Percentiles rank a stretch among this genome's conserved stretches.
Evolutionary conservation across 768 basidiomycete species (phyloP).

Genomic region (button mushroom (Agaricus bisporus)): DNA sequence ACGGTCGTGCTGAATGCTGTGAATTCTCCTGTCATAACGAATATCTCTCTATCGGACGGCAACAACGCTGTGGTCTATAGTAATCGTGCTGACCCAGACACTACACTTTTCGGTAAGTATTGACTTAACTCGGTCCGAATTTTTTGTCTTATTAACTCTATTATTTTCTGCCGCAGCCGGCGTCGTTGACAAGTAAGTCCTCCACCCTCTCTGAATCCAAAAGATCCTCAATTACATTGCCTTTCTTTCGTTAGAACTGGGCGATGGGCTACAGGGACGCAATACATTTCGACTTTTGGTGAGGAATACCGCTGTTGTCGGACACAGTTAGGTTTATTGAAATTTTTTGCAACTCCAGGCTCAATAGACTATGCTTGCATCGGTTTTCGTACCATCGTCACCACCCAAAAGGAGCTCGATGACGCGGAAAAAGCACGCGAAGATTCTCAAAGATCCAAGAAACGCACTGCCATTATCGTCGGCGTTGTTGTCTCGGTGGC

Average conservation of each 20-base stretch:
- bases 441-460: neutral
- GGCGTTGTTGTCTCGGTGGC: constrained; percentile 27
- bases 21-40: constrained; percentile 26
- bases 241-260: constrained; percentile 26
- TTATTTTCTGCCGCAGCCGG: constrained; percentile 22
- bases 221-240: neutral
- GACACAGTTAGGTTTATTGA: neutral
- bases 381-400: constrained; percentile 20
- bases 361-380: constrained; percentile 24
- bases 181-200: constrained; percentile 37
- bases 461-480: constrained; percentile 19
- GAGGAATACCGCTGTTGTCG: neutral
- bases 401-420: constrained; percentile 15
- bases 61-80: constrained; percentile 37
- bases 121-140: neutral
- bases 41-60: constrained; percentile 29
- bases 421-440: constrained; percentile 4
- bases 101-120: constrained; percentile 33
- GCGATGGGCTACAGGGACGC: constrained; percentile 29
- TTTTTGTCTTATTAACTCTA: neutral
- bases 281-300: constrained; percentile 25
- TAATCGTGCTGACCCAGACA: constrained; percentile 31
- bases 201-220: too few species aligned
- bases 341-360: constrained; percentile 12
- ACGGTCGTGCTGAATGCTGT: too few species aligned